Percentiles rank a stretch among this genome's conserved stretches.
Conservation (phyloP, 1,284 basidiomycete genomes). For the Pseudozyma sp. region DNA sequence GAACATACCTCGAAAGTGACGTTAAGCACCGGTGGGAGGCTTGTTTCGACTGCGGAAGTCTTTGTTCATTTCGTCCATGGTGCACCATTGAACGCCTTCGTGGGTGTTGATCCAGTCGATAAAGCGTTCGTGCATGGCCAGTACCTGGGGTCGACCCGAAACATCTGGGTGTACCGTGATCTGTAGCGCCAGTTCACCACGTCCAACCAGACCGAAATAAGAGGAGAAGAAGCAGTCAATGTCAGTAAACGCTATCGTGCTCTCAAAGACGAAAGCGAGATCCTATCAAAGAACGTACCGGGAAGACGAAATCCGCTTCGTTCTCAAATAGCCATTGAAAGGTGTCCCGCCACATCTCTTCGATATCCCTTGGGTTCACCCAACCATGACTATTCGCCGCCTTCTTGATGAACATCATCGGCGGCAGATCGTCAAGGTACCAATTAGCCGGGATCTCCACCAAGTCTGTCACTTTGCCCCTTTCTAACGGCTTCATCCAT, state of each 20-base stretch:
- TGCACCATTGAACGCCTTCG: slow-evolving; percentile 79
- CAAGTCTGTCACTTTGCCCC: slow-evolving; percentile 77
- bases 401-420: slow-evolving; percentile 81
- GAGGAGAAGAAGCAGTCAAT: background rate
- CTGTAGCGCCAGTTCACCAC: background rate
- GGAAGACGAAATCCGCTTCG: slow-evolving; percentile 78
- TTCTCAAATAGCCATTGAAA: slow-evolving; percentile 80
- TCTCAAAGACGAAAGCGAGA: too few relatives aligned
- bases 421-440: slow-evolving; percentile 78
- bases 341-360: slow-evolving; percentile 81
- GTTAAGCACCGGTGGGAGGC: slow-evolving; percentile 5
- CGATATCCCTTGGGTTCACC: slow-evolving; percentile 78
- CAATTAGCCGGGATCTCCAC: slow-evolving; percentile 81
- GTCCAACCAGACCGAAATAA: background rate
- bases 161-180: slow-evolving; percentile 84
- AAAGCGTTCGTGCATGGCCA: slow-evolving; percentile 82
- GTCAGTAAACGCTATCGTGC: background rate
- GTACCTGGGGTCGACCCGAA: slow-evolving; percentile 77
- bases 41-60: slow-evolving; percentile 35
- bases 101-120: slow-evolving; percentile 83
- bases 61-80: slow-evolving; percentile 74
- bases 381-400: slow-evolving; percentile 78
- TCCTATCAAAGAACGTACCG: slow-evolving; percentile 55
- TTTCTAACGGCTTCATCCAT: slow-evolving; percentile 81
- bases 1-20: background rate